Conservation (phyloP, 129 eudicot species). For the Calendula officinalis region DNA sequence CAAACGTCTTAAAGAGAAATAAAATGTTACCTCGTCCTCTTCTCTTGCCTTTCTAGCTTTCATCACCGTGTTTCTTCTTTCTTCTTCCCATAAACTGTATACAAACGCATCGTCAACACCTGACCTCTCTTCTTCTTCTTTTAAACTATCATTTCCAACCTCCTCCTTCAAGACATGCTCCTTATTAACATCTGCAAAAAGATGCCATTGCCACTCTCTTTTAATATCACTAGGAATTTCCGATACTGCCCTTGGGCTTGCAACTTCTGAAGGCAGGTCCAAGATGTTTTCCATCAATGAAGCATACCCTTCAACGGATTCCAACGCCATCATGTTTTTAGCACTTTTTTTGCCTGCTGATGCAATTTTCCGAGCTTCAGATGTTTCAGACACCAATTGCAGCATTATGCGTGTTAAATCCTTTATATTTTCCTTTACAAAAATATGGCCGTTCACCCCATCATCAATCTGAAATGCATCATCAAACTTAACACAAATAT, state of each 20-base stretch:
- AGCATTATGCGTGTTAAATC: conserved; percentile 48
- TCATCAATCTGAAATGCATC: conserved; percentile 60
- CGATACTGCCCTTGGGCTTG: conserved; percentile 47
- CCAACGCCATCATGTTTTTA: conserved; percentile 68
- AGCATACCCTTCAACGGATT: conserved; percentile 77
- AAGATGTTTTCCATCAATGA: conserved; percentile 57
- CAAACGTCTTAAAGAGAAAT: too few relatives aligned
- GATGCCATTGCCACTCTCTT: conserved; percentile 78
- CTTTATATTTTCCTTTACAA: conserved; percentile 59
- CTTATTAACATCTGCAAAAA: conserved; percentile 43
- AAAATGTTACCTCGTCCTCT: conserved; percentile 88
- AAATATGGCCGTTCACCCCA: conserved; percentile 81
- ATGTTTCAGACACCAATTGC: conserved; percentile 56
- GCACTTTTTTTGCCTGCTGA: conserved; percentile 61
- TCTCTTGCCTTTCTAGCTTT: conserved; percentile 58
- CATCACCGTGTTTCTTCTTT: conserved; percentile 43
- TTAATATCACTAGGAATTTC: conserved; percentile 53
- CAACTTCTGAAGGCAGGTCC: conserved; percentile 82
- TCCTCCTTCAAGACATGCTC: conserved; percentile 36
- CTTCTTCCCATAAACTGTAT: conserved; percentile 82
- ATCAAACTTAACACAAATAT: conserved; percentile 10
- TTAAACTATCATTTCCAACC: conserved; percentile 37
- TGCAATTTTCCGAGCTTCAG: conserved; percentile 52
- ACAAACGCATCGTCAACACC: conserved; percentile 44
- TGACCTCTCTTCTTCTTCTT: conserved; percentile 40